Conservation (phyloP, 1,284 basidiomycete species). For the Paramarasmius palmivorus region DNA sequence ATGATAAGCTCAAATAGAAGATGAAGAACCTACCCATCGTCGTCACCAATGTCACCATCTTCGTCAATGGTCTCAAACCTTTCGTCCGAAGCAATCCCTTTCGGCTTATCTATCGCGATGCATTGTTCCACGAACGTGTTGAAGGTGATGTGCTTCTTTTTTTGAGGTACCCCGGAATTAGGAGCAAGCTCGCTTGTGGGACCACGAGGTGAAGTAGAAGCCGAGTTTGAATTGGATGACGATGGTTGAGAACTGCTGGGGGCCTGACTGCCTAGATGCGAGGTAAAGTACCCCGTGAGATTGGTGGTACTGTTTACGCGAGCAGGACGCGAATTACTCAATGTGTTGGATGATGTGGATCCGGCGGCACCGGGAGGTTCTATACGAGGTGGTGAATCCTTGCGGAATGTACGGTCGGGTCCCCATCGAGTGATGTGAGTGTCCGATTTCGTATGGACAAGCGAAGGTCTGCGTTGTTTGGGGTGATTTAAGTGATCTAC, state of each 20-base stretch:
- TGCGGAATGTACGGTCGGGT: slow-evolving; percentile 53
- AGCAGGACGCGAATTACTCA: slow-evolving; percentile 11
- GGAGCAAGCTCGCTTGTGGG: slow-evolving; percentile 21
- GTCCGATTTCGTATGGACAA: slow-evolving; percentile 83
- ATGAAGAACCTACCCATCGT: slow-evolving; percentile 58
- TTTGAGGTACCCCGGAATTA: slow-evolving; percentile 32
- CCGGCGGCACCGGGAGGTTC: slow-evolving; percentile 30
- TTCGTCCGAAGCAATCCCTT: slow-evolving; percentile 17
- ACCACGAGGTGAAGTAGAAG: slow-evolving; percentile 15
- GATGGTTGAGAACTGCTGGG: slow-evolving; percentile 14
- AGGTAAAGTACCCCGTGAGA: slow-evolving; percentile 12
- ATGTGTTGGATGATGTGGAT: slow-evolving; percentile 14
- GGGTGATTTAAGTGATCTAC: too few relatives aligned
- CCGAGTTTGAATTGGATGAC: slow-evolving; percentile 11
- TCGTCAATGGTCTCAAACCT: slow-evolving; percentile 8
- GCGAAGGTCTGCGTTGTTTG: slow-evolving; percentile 48
- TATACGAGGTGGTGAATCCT: slow-evolving; percentile 68
- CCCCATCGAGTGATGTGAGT: slow-evolving; percentile 67
- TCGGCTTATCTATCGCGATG: slow-evolving; percentile 87
- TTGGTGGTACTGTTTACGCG: slow-evolving; percentile 13
- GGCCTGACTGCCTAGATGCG: slow-evolving; percentile 9
- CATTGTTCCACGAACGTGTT: slow-evolving; percentile 98
- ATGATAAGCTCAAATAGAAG: slow-evolving; percentile 1
- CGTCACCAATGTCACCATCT: slow-evolving; percentile 37
- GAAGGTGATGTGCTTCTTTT: slow-evolving; percentile 89